A percentile compares a stretch with the other conserved stretches of the same genome.
These are phyloP conservation scores for Leishmania mexicana DNA, from an alignment of 208 protist genomes.

Conservation along the genomic window DNA sequence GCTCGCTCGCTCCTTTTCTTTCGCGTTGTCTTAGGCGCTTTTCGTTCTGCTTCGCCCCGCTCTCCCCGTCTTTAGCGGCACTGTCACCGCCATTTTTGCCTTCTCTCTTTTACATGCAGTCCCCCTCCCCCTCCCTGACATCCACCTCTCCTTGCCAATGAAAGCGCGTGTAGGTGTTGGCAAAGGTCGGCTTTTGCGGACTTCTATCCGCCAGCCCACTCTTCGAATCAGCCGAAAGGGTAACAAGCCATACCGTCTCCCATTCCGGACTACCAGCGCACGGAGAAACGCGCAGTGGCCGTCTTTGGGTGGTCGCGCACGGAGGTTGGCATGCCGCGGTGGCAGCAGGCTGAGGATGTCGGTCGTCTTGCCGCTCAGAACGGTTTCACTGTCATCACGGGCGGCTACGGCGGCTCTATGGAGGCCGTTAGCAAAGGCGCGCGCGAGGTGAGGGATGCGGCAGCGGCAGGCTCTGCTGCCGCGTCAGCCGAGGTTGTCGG, in stretches of 20 bases:
- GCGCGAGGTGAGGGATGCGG: constrained; percentile 35
- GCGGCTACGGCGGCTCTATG: constrained; percentile 81
- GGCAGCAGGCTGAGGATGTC: constrained; percentile 49
- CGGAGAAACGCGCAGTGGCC: constrained; percentile 38
- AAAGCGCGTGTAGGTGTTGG: background rate
- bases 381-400: constrained; percentile 63
- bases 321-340: constrained; percentile 39
- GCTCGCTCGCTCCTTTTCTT: background rate
- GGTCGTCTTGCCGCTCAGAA: constrained; percentile 44
- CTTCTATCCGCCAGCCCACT: background rate
- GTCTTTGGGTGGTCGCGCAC: constrained; percentile 78
- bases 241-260: constrained; percentile 10
- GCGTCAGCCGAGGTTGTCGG: constrained; percentile 53
- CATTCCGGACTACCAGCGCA: constrained; percentile 46
- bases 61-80: background rate
- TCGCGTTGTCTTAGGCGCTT: background rate
- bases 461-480: constrained; percentile 5
- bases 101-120: background rate
- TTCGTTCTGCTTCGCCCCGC: background rate
- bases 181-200: background rate
- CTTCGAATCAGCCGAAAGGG: background rate
- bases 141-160: background rate
- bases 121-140: background rate
- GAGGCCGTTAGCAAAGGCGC: constrained; percentile 75
- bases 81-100: background rate